Evolutionary conservation across 495 filamentous ascomycete genomes (phyloP).

Genomic region (Xylaria flabelliformis): DNA sequence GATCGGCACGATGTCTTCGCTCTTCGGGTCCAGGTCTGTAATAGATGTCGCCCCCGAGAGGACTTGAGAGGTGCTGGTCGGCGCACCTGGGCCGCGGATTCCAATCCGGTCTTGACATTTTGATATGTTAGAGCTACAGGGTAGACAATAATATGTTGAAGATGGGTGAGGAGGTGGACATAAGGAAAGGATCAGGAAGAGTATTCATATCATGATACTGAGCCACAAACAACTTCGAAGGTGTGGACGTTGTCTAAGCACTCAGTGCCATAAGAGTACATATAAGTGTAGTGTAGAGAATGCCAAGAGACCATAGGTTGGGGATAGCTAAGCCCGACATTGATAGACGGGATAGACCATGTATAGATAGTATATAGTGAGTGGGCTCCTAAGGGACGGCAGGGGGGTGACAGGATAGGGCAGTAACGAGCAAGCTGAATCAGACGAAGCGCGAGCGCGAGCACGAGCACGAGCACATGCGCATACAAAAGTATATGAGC

Average conservation of each 20-base stretch:
- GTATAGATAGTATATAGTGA: constrained; percentile 3
- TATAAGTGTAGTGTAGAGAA: constrained; percentile 1
- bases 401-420: not conserved
- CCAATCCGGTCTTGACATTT: constrained; percentile 29
- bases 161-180: not conserved
- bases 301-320: constrained; percentile 6
- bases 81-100: constrained; percentile 19
- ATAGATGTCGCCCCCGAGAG: constrained; percentile 48
- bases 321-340: constrained; percentile 15
- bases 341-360: not conserved
- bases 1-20: constrained; percentile 41
- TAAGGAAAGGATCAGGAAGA: not conserved
- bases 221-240: constrained; percentile 3
- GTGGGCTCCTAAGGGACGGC: constrained; percentile 9
- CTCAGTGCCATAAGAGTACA: not conserved
- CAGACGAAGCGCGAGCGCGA: constrained; percentile 23
- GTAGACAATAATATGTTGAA: not conserved
- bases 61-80: constrained; percentile 41
- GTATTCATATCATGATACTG: constrained; percentile 13
- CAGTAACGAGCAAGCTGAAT: not conserved
- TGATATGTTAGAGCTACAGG: constrained; percentile 19
- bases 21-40: constrained; percentile 48
- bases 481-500: constrained; percentile 6
- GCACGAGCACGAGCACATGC: not conserved
- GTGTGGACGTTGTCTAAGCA: not conserved